Base-by-base conservation (phyloP, 352 stramenopile genomes). In the Pythium phragmitis region DNA sequence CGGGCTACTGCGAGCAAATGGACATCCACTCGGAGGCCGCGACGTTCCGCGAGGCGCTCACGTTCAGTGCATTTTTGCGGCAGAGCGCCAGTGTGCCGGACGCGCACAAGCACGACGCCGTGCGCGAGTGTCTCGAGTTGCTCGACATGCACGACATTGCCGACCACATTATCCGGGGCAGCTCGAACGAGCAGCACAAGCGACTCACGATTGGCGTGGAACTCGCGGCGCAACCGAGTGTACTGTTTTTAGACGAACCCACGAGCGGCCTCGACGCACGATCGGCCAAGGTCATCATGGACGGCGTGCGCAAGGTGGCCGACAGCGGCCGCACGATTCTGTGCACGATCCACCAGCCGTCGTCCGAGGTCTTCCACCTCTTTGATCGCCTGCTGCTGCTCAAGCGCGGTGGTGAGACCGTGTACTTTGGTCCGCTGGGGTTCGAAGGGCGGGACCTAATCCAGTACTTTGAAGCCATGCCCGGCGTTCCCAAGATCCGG, bases 341-440 rank as follows among this genome's bases (percentile, higher is more conserved):
- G 33, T 87, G 83, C 50, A 97, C 87, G 21, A 96, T 96, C 68
- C 89, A 97, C 56, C 89, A 97, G 68, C 89, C 87, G 11, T 91
- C 75, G 53, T 80, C 69, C 14, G 71, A 77, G 34, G 74, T 96
- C 11, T 96, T 96, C 74, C 62, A 73, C 13, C 77, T 80, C 33
- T 88, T 85, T 54, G 87, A 97, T 57, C 67, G 84, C 23, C 60
- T 97, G 16, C 36, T 68, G 21, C 33, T 68, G 9, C 28, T 68
- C 4, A 57, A 68, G 30, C 21, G 26, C 26, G 61, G 61, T 53
- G 61, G 61, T 16, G 11, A 63, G 26, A 68, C 30, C 6, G 54
- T 68, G 4, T 68, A 46, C 54, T 42, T 52, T 28, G 61, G 61
- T 26, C 26, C 57, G 14, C 52, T 96, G 11, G 64, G 91, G 7